Evolutionary conservation across 2,329 filamentous ascomycete genomes (phyloP), one percentile per base, ranked within the genome.

Genomic region (Exophiala oligosperma): DNA sequence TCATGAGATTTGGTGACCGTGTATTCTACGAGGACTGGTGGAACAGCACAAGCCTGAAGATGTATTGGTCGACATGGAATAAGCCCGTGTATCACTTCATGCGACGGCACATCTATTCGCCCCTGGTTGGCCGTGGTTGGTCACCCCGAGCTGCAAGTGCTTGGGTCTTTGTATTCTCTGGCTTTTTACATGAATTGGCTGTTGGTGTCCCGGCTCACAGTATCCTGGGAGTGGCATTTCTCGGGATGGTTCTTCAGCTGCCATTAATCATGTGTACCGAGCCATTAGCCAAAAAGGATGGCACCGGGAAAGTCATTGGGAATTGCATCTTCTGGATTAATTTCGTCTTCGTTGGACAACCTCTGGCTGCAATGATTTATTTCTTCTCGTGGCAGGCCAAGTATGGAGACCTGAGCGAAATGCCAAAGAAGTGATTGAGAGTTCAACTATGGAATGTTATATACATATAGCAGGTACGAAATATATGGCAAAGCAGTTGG

Each of bases 311-410:
- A 67, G 81, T 96, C 7, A 80, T 95, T 28, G 94, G 94, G 1
- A 99, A 99, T 73, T 87, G 88, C 69, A 92, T 95, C 57, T 99
- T 99, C 74, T 97, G 94, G 94, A 81, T 97, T 21, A 93, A 90
- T 11, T 99, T 99, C 71, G 97, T 93, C 64, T 84, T 97, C 2
- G 89, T 99, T 11, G 94, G 94, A 2, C 94, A 99, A 78, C 94
- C 94, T 0, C 84, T 97, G 67, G 94, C 91, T 1, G 92, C 91
- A 0, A 77, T 99, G 60, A 81, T 96, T 72, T 99, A 99, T 73
- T 99, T 97, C 73, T 97, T 97, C 72, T 92, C 92, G 1, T 99
- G 94, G 93, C 93, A 97, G 76, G 91, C 91, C 55, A 97, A 97
- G 77, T 97, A 96, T 71, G 94, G 94, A 11, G 92, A 88, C 68